Evolutionary conservation across 768 basidiomycete species (phyloP).

Genomic region (Daedalea quercina): DNA sequence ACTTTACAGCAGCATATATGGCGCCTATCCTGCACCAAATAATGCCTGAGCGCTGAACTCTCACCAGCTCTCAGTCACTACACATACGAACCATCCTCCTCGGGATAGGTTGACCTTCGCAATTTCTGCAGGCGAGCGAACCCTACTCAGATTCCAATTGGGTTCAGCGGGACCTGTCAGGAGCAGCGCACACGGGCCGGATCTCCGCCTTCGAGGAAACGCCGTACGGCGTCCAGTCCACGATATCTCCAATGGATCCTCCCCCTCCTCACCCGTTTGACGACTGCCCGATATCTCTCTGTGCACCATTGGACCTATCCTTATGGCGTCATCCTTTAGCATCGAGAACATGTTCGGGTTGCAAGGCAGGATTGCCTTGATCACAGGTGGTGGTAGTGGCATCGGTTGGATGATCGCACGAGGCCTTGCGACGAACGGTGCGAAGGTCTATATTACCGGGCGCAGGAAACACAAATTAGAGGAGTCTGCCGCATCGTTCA

Average conservation of each 20-base stretch:
- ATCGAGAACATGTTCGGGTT: constrained; percentile 33
- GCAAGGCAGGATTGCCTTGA: constrained; percentile 46
- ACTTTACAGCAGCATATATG: neutral
- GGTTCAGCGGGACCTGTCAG: no score
- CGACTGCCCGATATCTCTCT: neutral
- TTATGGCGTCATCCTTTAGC: constrained; percentile 9
- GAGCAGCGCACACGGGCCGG: neutral
- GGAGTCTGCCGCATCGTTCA: constrained; percentile 33
- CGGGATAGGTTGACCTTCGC: no score
- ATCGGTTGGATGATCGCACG: constrained; percentile 62
- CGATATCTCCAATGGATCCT: neutral
- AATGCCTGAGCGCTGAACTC: no score
- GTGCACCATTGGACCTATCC: no score
- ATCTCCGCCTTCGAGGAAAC: neutral
- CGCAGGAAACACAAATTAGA: constrained; percentile 61
- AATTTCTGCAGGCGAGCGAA: no score
- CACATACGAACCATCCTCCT: no score
- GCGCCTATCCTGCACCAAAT: no score
- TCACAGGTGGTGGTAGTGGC: constrained; percentile 44
- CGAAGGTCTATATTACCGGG: constrained; percentile 76
- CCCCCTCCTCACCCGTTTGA: neutral
- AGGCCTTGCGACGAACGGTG: constrained; percentile 71
- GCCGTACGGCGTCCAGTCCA: neutral
- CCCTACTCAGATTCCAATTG: no score
- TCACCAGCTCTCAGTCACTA: no score